These are phyloP conservation scores for Lipomyces chichibuensis DNA, from an alignment of 805 yeast species.

Conservation along the genomic window DNA sequence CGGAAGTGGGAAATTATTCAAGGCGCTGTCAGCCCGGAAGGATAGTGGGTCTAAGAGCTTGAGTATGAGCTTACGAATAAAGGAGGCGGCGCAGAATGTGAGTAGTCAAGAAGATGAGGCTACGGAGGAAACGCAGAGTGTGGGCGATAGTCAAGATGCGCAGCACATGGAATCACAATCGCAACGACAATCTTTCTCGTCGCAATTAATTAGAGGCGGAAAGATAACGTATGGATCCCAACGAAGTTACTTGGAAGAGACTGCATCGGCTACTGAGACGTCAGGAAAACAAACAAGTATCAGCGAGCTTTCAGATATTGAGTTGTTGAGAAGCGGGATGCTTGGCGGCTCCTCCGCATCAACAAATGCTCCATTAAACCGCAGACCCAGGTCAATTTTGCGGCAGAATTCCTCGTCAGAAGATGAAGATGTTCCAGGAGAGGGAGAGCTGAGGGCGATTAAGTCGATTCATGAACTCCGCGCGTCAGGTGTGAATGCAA, in stretches of 20 bases:
- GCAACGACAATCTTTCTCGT: background rate
- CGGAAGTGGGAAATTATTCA: constrained; percentile 13
- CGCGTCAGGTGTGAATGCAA: constrained; percentile 35
- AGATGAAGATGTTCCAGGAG: constrained; percentile 10
- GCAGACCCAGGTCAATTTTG: constrained; percentile 3
- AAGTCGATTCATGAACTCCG: constrained; percentile 37
- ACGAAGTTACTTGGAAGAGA: constrained; percentile 29
- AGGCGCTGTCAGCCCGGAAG: constrained; percentile 10
- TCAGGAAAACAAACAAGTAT: background rate
- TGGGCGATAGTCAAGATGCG: background rate
- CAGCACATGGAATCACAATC: background rate
- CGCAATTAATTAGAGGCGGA: constrained; percentile 13
- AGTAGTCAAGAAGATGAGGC: background rate
- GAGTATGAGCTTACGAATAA: background rate
- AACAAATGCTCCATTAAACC: background rate
- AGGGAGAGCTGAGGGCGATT: constrained; percentile 12
- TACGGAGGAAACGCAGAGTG: background rate
- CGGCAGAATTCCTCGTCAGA: background rate
- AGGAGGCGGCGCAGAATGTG: background rate
- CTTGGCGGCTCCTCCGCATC: background rate
- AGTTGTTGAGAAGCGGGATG: constrained; percentile 7
- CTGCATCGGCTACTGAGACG: background rate
- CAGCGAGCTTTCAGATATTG: constrained; percentile 21
- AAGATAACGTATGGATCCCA: constrained; percentile 28
- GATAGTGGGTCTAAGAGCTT: constrained; percentile 1